Base-by-base conservation (phyloP, 805 yeast species). In the Wickerhamomyces canadensis region DNA sequence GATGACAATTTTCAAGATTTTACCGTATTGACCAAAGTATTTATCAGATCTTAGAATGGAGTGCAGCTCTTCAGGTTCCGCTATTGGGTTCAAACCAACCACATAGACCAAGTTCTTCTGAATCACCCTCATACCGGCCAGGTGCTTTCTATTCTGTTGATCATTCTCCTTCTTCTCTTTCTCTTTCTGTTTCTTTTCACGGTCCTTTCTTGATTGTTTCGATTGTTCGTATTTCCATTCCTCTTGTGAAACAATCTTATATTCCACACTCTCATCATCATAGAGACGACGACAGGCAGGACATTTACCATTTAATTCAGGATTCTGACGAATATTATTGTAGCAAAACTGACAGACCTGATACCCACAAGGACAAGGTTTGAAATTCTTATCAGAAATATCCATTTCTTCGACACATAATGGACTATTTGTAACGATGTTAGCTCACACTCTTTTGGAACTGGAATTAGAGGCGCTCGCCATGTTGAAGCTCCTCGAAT, bases 311-410 rank as follows among this genome's bases (percentile, higher is more conserved):
- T 89, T 89, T 45, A 91, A 67, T 58, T 93, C 96, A 2, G 97
- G 97, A 51, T 91, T 91, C 47, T 87, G 93, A 47, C 96, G 76
- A 53, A 93, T 93, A 60, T 89, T 91, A 65, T 93, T 93, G 70
- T 91, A 93, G 62, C 99, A 93, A 58, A 93, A 93, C 70, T 91
- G 98, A 61, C 99, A 93, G 41, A 93, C 85, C 60, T 94, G 97
- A 56, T 93, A 93, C 15, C 99, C 99, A 67, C 99, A 93, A 1
- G 98, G 98, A 68, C 99, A 93, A n/a, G 99, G 99, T 61, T 84
- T 87, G 71, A 93, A 93, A 65, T 88, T 86, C 56, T 84, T 87
- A 63, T 93, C 98, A 14, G 95, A 84, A 33, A 91, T 79, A 62
- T 93, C 99, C 88, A 93, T 81, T 59, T 93, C 97, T 64, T 93